Percentiles rank a stretch among this genome's conserved stretches.
These are phyloP conservation scores for Candida orba DNA, from an alignment of 805 yeast species.

Conservation along the genomic window DNA sequence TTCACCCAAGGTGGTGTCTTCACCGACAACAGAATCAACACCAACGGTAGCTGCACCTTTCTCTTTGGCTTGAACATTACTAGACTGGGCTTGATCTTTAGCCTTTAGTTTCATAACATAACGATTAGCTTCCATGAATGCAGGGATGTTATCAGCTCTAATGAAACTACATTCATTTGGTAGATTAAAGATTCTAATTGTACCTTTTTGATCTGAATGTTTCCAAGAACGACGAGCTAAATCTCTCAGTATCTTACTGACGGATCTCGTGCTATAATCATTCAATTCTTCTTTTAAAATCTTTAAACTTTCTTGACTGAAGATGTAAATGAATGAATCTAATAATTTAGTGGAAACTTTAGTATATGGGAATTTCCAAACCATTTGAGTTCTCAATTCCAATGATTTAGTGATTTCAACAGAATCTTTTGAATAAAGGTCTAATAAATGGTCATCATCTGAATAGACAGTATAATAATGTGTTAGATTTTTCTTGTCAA, in stretches of 20 bases:
- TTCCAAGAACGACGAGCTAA: slow-evolving; percentile 90
- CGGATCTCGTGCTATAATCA: slow-evolving; percentile 32
- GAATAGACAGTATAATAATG: slow-evolving; percentile 63
- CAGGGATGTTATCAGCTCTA: slow-evolving; percentile 70
- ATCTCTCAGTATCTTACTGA: slow-evolving; percentile 71
- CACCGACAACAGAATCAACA: slow-evolving; percentile 76
- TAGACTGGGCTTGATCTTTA: slow-evolving; percentile 19
- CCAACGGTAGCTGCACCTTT: slow-evolving; percentile 72
- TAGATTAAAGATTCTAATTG: slow-evolving; percentile 61
- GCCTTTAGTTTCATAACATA: slow-evolving; percentile 64
- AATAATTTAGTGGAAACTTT: slow-evolving; percentile 70
- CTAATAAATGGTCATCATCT: slow-evolving; percentile 50
- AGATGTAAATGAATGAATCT: slow-evolving; percentile 66
- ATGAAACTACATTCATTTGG: slow-evolving; percentile 67
- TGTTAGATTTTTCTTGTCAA: slow-evolving; percentile 69
- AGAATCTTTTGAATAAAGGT: slow-evolving; percentile 60
- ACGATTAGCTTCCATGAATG: slow-evolving; percentile 87
- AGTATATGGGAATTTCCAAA: slow-evolving; percentile 81
- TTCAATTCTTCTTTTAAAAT: slow-evolving; percentile 36
- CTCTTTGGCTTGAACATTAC: slow-evolving; percentile 30
- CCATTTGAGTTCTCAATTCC: slow-evolving; percentile 74
- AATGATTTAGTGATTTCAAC: slow-evolving; percentile 68
- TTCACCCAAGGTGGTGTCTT: slow-evolving; percentile 63
- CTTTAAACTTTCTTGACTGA: slow-evolving; percentile 45
- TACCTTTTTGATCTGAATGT: slow-evolving; percentile 51